Evolutionary conservation across 192 early-diverging fungal genomes (phyloP).

Genomic region (Gonapodya sp.): DNA sequence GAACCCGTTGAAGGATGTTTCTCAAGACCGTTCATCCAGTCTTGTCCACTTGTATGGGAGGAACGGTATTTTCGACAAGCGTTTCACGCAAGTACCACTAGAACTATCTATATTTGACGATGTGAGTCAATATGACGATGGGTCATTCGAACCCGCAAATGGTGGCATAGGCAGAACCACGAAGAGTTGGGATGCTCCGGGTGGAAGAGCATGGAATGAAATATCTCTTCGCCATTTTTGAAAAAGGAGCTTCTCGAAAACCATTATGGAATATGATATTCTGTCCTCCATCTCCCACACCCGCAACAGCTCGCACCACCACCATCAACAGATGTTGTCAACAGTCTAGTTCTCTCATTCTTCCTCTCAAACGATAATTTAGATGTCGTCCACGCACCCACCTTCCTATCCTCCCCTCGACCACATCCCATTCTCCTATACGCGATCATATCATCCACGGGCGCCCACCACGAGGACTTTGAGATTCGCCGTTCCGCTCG

Average conservation of each 20-base stretch:
- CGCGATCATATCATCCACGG: not conserved
- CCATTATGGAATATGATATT: too few species aligned
- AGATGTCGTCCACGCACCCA: not conserved
- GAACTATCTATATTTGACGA: not conserved
- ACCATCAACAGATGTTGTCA: not conserved
- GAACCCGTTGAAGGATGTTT: too few species aligned
- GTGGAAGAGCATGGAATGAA: too few species aligned
- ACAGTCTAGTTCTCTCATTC: not conserved
- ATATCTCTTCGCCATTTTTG: too few species aligned
- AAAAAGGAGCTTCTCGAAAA: too few species aligned
- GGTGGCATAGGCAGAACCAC: too few species aligned
- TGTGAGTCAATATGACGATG: not conserved
- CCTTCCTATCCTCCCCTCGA: not conserved
- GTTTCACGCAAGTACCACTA: not conserved
- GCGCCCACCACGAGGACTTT: not conserved
- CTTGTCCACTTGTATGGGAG: too few species aligned
- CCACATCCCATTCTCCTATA: not conserved
- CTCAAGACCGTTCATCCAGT: too few species aligned
- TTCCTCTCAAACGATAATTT: not conserved
- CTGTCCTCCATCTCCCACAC: not conserved
- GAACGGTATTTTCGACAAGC: too few species aligned
- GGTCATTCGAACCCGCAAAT: too few species aligned
- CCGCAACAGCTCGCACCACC: not conserved
- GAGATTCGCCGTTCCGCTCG: not conserved
- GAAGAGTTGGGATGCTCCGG: too few species aligned